Evolutionary conservation across 1,139 yeast species (phyloP), one percentile per base, ranked within the genome.

Genomic region (Casaregolazyma lundiana): DNA sequence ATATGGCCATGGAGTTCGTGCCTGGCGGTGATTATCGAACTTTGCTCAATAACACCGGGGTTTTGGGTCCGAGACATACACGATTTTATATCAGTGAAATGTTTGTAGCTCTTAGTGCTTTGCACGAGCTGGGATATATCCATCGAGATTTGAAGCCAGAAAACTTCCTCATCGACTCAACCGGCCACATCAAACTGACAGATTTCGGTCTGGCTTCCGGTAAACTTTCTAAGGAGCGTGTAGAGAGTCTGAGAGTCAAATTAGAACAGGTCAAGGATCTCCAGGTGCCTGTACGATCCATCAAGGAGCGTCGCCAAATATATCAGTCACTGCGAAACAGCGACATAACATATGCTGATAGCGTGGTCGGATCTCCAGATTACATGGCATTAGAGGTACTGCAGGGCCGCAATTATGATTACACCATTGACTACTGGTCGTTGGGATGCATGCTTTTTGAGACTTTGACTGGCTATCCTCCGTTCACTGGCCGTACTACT

Each of bases 11-110:
- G 99, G 98, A 94, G 65, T 94, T 87, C 66, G 98, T 94, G 7
- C 97, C 98, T 3, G 99, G 99, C 50, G 99, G 99, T 44, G 99
- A 94, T 65, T 94, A 88, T 70, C 81, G 99, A 63, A 94, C 98
- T 1, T 71, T 94, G 54, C 77, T 94, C 55, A 90, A 89, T 66
- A 92, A 90, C 63, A 90, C 97, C 4, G 96, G 96, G 30, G 86
- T 86, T 50, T 72, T 94, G 57, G 87, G 87, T 51, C 96, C 97
- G 4, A 89, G 95, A 5, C 98, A 94, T 64, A 95, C 98, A 1
- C 77, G 97, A 51, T 94, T 92, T 66, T 94, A 94, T 66, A 78
- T 92, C 52, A 81, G 92, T 52, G 98, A 94, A 68, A 94, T 94
- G 98, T 90, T 94, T 67, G 81, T 88, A 44, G 87, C 97, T 0